A percentile compares a stretch with the other conserved stretches of the same genome.
phyloP scores from a whole-genome alignment of 129 eudicot species.

The Heracleum sosnowskyi region DNA sequence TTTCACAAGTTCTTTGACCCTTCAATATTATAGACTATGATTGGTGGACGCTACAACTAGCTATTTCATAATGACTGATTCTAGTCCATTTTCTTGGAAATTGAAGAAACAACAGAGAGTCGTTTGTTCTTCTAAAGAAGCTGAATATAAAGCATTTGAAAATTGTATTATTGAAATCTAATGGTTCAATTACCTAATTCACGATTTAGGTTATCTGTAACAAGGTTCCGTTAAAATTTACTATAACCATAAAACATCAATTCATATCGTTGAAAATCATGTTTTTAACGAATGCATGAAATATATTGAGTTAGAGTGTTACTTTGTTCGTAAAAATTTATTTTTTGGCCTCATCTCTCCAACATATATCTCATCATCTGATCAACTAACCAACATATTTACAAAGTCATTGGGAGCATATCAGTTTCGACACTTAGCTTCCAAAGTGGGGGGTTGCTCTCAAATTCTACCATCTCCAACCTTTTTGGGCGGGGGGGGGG shows the following conservation, averaged over 20 bases:
- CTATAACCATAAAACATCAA: not conserved
- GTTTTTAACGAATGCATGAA: not conserved
- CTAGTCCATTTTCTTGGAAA: not conserved
- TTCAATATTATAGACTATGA: not conserved
- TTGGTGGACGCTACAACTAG: not conserved
- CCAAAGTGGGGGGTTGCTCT: too few species aligned
- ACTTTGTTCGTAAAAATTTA: not conserved
- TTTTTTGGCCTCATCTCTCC: not conserved
- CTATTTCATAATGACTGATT: not conserved
- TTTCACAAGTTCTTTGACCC: not conserved
- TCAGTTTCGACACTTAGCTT: too few species aligned
- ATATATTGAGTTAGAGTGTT: not conserved
- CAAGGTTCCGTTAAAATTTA: not conserved
- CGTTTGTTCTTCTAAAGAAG: not conserved
- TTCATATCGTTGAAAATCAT: not conserved
- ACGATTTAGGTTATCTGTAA: not conserved
- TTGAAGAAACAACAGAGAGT: not conserved
- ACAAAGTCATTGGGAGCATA: not conserved
- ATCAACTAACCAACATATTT: not conserved
- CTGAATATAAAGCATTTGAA: not conserved
- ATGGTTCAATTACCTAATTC: not conserved
- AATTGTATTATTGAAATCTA: not conserved
- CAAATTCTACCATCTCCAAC: too few species aligned
- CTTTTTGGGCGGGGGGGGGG: too few species aligned
- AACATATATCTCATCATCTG: not conserved